Percentiles rank a stretch among this genome's conserved stretches.
Conservation (phyloP, 139 green algal species). For the Picochlorum sp. region DNA sequence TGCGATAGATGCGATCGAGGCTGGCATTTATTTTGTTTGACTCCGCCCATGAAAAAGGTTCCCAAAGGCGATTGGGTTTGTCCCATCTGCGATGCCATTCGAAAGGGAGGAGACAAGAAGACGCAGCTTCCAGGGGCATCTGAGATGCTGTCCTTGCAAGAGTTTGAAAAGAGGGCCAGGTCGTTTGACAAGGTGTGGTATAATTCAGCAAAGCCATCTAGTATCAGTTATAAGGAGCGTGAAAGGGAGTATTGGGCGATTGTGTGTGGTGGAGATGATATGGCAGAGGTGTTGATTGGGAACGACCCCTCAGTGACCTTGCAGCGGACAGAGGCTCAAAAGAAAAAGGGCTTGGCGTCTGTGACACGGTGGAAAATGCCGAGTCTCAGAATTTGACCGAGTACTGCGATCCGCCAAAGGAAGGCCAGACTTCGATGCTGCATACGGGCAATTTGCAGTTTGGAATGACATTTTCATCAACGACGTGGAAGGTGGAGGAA, state of each 20-base stretch:
- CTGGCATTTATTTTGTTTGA: constrained; percentile 69
- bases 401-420: constrained; percentile 54
- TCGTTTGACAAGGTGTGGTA: constrained; percentile 47
- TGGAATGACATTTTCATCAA: constrained; percentile 66
- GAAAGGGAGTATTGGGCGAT: constrained; percentile 90
- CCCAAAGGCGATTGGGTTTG: constrained; percentile 80
- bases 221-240: constrained; percentile 23
- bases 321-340: constrained; percentile 41
- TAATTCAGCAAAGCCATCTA: constrained; percentile 13
- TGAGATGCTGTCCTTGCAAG: constrained; percentile 43
- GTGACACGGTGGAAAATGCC: constrained; percentile 32
- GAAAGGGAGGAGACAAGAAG: constrained; percentile 36
- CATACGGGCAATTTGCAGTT: constrained; percentile 45
- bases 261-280: constrained; percentile 69
- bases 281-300: constrained; percentile 69
- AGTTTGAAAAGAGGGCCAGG: constrained; percentile 47
- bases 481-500: constrained; percentile 83
- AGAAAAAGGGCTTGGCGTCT: constrained; percentile 43
- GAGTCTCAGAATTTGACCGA: constrained; percentile 44
- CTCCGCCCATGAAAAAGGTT: constrained; percentile 52
- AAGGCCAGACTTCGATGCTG: neutral
- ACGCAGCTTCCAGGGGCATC: too few species aligned
- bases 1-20: constrained; percentile 74
- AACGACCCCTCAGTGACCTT: constrained; percentile 39
- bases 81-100: constrained; percentile 51